Evolutionary conservation across 495 filamentous ascomycete species (phyloP).

Genomic region (Penicillium steckii): DNA sequence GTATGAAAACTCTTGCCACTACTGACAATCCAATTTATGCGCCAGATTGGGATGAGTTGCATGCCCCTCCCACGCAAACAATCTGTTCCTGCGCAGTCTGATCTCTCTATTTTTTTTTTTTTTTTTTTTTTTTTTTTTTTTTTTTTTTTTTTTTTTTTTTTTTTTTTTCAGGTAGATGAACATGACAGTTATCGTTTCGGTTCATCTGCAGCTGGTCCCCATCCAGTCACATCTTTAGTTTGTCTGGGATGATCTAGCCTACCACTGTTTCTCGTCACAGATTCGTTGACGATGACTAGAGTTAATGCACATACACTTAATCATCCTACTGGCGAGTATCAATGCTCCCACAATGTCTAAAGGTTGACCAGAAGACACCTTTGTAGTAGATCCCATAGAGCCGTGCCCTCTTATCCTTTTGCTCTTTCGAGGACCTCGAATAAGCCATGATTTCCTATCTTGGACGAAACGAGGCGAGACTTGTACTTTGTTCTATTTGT

Average conservation of each 20-base stretch:
- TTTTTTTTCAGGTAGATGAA: neutral
- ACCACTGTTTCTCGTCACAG: neutral
- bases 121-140: neutral
- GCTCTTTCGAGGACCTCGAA: neutral
- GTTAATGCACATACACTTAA: neutral
- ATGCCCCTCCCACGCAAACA: conserved; percentile 7
- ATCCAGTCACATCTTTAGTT: neutral
- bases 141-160: neutral
- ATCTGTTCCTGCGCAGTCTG: conserved; percentile 16
- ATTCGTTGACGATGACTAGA: neutral
- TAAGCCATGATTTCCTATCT: neutral
- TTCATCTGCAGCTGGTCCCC: neutral
- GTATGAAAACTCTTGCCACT: neutral
- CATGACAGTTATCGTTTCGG: neutral
- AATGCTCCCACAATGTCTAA: neutral
- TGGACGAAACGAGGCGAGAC: neutral
- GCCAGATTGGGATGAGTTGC: conserved; percentile 3
- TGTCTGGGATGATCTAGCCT: neutral
- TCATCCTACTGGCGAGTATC: neutral
- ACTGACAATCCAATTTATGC: neutral
- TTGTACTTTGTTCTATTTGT: neutral
- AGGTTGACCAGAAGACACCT: neutral
- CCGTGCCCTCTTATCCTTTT: neutral
- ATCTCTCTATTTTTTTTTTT: neutral
- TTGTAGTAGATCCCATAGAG: neutral